Conservation (phyloP, 805 yeast species). For the Candida rishiriensis region DNA sequence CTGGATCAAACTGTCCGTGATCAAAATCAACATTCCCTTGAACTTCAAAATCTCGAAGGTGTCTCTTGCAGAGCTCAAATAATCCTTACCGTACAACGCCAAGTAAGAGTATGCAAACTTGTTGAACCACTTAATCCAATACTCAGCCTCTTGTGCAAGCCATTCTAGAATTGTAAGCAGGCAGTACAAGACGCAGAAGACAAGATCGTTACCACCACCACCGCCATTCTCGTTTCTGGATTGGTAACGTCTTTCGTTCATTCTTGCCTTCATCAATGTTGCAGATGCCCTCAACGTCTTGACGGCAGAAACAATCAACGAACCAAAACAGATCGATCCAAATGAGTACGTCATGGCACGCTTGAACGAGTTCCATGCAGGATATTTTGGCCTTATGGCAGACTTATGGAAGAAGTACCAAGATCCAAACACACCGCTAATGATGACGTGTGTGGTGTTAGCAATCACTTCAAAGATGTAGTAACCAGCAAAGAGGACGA, state of each 20-base stretch:
- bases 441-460: slow-evolving; percentile 74
- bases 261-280: slow-evolving; percentile 40
- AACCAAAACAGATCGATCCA: slow-evolving; percentile 86
- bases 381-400: slow-evolving; percentile 64
- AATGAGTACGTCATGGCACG: slow-evolving; percentile 82
- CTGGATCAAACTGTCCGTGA: slow-evolving; percentile 78
- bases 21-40: slow-evolving; percentile 80
- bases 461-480: slow-evolving; percentile 78
- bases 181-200: slow-evolving; percentile 45
- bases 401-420: slow-evolving; percentile 70
- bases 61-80: slow-evolving; percentile 70
- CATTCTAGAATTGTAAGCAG: slow-evolving; percentile 63
- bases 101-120: slow-evolving; percentile 85
- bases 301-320: slow-evolving; percentile 67
- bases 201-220: slow-evolving; percentile 34
- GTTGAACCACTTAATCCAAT: slow-evolving; percentile 71
- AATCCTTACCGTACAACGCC: slow-evolving; percentile 81
- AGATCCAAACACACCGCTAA: slow-evolving; percentile 81
- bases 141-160: slow-evolving; percentile 37
- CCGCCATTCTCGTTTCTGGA: slow-evolving; percentile 46
- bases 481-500: slow-evolving; percentile 77
- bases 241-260: slow-evolving; percentile 23
- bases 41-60: slow-evolving; percentile 73
- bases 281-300: slow-evolving; percentile 59
- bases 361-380: slow-evolving; percentile 73